Percentiles rank a stretch among this genome's conserved stretches.
Evolutionary conservation across 331 rosid genomes (phyloP).

Genomic region (Arachis monticola): DNA sequence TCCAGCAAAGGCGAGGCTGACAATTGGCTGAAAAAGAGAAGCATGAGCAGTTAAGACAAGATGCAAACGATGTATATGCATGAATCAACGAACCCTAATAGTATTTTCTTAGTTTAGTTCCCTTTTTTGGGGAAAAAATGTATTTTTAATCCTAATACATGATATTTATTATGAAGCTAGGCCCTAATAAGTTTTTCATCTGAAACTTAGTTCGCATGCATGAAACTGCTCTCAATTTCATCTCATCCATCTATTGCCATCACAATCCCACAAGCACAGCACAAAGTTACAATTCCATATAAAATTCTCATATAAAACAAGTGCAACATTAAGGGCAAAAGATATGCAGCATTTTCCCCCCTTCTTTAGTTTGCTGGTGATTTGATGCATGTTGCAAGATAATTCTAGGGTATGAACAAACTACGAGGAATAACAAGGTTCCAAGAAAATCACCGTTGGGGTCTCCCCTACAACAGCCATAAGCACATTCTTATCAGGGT

Average conservation of each 20-base stretch:
- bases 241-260: neutral
- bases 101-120: neutral
- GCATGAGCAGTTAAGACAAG: conserved; percentile 1
- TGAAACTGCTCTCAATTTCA: neutral
- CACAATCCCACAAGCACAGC: neutral
- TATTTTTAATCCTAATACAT: neutral
- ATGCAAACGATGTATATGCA: neutral
- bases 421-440: conserved; percentile 3
- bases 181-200: conserved; percentile 9
- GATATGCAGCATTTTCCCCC: neutral
- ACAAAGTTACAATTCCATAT: neutral
- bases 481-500: conserved; percentile 77
- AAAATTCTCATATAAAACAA: neutral
- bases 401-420: conserved; percentile 22
- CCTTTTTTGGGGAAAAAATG: neutral
- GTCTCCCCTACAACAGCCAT: conserved; percentile 86
- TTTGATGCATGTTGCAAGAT: conserved; percentile 21
- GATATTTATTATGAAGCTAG: neutral
- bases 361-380: conserved; percentile 17
- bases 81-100: conserved; percentile 18
- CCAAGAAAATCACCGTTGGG: conserved; percentile 52
- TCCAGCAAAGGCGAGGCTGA: conserved; percentile 73
- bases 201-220: neutral
- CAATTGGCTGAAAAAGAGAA: conserved; percentile 63
- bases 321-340: neutral